A percentile compares a stretch with the other conserved stretches of the same genome.
Evolutionary conservation across 2,329 filamentous ascomycete species (phyloP).

Genomic region (Calonectria leucothoes): DNA sequence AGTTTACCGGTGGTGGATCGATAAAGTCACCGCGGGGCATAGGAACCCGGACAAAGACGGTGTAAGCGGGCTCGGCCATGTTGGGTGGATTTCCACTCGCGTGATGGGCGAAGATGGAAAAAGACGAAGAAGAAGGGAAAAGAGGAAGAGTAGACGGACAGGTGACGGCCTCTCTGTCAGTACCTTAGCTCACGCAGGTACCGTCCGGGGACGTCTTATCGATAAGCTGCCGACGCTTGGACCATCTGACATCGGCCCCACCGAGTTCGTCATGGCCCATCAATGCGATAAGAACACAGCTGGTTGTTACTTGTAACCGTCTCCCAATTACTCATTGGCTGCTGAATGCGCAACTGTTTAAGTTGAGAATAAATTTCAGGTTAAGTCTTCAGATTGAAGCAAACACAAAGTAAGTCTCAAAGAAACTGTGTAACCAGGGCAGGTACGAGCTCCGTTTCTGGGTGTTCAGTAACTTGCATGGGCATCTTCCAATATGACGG

Average conservation of each 20-base stretch:
- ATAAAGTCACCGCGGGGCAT: conserved; percentile 89
- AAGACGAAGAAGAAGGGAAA: conserved; percentile 20
- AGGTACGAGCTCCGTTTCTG: background rate
- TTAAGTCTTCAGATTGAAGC: too few relatives aligned
- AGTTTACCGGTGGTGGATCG: conserved; percentile 84
- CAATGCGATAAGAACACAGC: background rate
- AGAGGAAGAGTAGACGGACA: conserved; percentile 16
- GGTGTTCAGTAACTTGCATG: background rate
- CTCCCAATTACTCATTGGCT: background rate
- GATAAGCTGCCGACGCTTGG: conserved; percentile 30
- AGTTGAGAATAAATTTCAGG: background rate
- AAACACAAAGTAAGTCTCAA: background rate
- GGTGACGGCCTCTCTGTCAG: conserved; percentile 24
- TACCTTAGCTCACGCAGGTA: conserved; percentile 19
- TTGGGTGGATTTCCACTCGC: conserved; percentile 33
- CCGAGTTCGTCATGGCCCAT: background rate
- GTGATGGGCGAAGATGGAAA: conserved; percentile 23
- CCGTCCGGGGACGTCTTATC: conserved; percentile 26
- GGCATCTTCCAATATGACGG: background rate
- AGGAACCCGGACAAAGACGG: conserved; percentile 87
- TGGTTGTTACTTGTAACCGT: background rate
- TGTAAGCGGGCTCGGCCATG: conserved; percentile 70
- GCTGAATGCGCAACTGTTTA: background rate
- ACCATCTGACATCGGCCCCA: conserved; percentile 11
- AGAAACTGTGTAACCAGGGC: background rate